phyloP scores from a whole-genome alignment of 1,139 yeast species.

The Kodamaea anthophila region DNA sequence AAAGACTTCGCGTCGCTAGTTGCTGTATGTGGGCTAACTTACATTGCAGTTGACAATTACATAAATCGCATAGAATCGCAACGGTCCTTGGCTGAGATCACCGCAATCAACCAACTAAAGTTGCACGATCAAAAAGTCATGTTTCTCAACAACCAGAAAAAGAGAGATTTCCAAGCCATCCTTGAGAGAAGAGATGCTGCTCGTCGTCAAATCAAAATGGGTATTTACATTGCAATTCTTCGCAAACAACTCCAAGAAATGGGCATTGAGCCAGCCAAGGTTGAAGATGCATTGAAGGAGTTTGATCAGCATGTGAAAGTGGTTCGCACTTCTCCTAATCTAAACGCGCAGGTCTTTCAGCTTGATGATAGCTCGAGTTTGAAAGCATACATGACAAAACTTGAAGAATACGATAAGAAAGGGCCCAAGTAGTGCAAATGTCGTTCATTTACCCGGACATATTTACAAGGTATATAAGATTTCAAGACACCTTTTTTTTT shows the following conservation, averaged over 20 bases:
- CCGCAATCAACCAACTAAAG: constrained; percentile 36
- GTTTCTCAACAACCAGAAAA: constrained; percentile 38
- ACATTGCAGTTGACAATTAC: constrained; percentile 50
- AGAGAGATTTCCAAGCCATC: constrained; percentile 40
- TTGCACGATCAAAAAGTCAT: constrained; percentile 39
- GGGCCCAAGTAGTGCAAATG: neutral
- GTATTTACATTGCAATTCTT: constrained; percentile 56
- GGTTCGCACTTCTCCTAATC: constrained; percentile 48
- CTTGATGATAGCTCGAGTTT: constrained; percentile 47
- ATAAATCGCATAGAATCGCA: constrained; percentile 37
- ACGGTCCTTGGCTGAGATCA: constrained; percentile 32
- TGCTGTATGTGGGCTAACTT: constrained; percentile 38
- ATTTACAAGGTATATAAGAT: constrained; percentile 9
- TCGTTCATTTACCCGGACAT: constrained; percentile 18
- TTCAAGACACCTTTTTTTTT: constrained; percentile 17
- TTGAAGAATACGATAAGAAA: constrained; percentile 50
- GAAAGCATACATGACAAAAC: constrained; percentile 49
- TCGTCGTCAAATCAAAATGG: constrained; percentile 54
- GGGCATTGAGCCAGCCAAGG: constrained; percentile 47
- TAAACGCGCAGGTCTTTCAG: constrained; percentile 55
- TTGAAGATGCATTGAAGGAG: constrained; percentile 46
- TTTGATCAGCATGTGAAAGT: constrained; percentile 52
- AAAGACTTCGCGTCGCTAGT: constrained; percentile 30
- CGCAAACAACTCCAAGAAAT: constrained; percentile 50
- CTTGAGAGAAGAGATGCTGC: constrained; percentile 44